phyloP scores from a whole-genome alignment of 2,329 filamentous ascomycete genomes.

The Periconia sp. region DNA sequence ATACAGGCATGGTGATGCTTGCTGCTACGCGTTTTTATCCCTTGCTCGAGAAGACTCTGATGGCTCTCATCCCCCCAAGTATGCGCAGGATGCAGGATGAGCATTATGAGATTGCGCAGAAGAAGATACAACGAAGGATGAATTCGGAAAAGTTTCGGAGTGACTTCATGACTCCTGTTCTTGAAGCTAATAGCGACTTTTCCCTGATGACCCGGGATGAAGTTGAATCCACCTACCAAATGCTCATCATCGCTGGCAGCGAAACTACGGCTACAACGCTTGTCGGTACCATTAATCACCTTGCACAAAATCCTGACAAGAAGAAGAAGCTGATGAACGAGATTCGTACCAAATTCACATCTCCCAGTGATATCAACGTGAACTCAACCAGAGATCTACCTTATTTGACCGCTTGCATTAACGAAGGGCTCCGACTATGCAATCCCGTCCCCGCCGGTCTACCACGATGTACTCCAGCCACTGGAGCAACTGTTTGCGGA shows the following conservation, averaged over 20 bases:
- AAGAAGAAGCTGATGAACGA: neutral
- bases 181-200: neutral
- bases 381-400: neutral
- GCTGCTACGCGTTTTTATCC: slow-evolving; percentile 1
- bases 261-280: slow-evolving; percentile 3
- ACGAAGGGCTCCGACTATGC: slow-evolving; percentile 50
- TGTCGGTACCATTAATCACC: neutral
- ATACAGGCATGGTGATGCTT: neutral
- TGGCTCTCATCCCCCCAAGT: slow-evolving; percentile 1
- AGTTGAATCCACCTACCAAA: neutral
- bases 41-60: neutral
- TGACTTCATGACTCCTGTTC: slow-evolving; percentile 4
- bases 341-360: neutral
- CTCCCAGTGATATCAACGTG: neutral
- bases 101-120: neutral
- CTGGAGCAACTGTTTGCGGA: slow-evolving; percentile 5
- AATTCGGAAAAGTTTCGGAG: neutral
- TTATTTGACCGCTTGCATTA: slow-evolving; percentile 38
- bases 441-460: slow-evolving; percentile 48
- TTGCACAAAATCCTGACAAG: neutral
- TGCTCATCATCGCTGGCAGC: slow-evolving; percentile 1
- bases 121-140: neutral
- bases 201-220: neutral
- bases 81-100: neutral
- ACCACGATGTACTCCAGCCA: slow-evolving; percentile 21